Percentiles rank a stretch among this genome's conserved stretches.
Conservation (phyloP, 257 asterid species). For the Solanum gandarillasii region DNA sequence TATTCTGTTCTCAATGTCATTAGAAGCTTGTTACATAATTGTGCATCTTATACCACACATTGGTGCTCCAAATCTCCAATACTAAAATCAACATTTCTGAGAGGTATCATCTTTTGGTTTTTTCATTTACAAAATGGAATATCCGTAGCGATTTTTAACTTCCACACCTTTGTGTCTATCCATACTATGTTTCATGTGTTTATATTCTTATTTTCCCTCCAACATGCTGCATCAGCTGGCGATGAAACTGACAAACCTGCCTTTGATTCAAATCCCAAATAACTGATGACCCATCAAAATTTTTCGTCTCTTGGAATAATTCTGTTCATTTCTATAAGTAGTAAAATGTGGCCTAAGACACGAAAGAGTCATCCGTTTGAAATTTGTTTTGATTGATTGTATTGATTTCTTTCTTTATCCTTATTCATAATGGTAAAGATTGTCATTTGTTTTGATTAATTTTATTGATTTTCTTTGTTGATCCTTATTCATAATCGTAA, state of each 20-base stretch:
- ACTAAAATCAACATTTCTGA: too few species aligned
- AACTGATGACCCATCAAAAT: slow-evolving; percentile 9
- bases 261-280: neutral
- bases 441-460: neutral
- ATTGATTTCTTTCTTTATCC: too few species aligned
- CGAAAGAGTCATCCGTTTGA: slow-evolving; percentile 21
- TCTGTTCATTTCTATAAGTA: slow-evolving; percentile 21
- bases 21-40: neutral
- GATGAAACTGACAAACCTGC: too few species aligned
- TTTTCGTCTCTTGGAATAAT: slow-evolving; percentile 25
- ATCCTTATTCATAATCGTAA: neutral
- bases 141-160: too few species aligned
- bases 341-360: slow-evolving; percentile 2
- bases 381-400: neutral
- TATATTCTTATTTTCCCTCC: too few species aligned
- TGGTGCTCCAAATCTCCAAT: neutral
- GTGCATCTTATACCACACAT: neutral
- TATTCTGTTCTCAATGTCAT: neutral
- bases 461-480: neutral
- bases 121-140: too few species aligned
- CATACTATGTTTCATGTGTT: too few species aligned
- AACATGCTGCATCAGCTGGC: neutral
- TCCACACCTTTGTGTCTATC: too few species aligned
- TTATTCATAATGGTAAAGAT: too few species aligned
- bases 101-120: neutral